phyloP scores from a whole-genome alignment of 2,329 filamentous ascomycete species.

The Cadophora sp. region DNA sequence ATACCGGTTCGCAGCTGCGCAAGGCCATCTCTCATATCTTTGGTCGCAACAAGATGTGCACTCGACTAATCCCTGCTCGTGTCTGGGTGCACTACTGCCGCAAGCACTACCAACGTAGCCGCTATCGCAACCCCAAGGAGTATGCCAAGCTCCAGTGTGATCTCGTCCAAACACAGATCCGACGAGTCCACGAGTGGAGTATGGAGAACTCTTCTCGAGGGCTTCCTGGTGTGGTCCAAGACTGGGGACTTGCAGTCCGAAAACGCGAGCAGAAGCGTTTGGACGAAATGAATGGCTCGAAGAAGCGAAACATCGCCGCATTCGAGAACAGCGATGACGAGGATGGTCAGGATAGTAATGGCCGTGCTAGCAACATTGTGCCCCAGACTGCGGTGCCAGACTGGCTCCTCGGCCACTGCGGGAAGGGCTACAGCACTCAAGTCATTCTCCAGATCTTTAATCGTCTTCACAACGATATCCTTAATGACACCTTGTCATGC shows the following conservation, averaged over 20 bases:
- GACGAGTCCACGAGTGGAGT: conserved; percentile 68
- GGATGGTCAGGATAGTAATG: conserved; percentile 35
- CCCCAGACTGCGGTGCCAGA: conserved; percentile 45
- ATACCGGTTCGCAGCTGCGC: conserved; percentile 66
- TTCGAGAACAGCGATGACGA: conserved; percentile 40
- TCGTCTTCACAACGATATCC: conserved; percentile 46
- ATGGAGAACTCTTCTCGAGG: conserved; percentile 52
- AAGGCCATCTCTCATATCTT: conserved; percentile 85
- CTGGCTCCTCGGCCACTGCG: conserved; percentile 44
- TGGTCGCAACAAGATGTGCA: conserved; percentile 81
- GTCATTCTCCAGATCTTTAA: conserved; percentile 48
- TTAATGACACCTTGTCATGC: conserved; percentile 45
- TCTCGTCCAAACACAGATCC: conserved; percentile 67
- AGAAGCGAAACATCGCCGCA: conserved; percentile 39
- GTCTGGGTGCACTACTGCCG: conserved; percentile 82
- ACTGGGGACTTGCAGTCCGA: conserved; percentile 68
- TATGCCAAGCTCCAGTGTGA: conserved; percentile 69
- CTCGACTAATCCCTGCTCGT: conserved; percentile 69
- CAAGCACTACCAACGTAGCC: conserved; percentile 80
- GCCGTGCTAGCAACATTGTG: conserved; percentile 25
- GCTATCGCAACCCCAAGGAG: conserved; percentile 70
- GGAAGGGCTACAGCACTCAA: conserved; percentile 45
- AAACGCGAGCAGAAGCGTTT: conserved; percentile 69
- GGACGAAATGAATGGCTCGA: conserved; percentile 47
- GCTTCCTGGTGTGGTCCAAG: conserved; percentile 54